Conservation (phyloP, 805 yeast genomes). For the Kazachstania taianensis region DNA sequence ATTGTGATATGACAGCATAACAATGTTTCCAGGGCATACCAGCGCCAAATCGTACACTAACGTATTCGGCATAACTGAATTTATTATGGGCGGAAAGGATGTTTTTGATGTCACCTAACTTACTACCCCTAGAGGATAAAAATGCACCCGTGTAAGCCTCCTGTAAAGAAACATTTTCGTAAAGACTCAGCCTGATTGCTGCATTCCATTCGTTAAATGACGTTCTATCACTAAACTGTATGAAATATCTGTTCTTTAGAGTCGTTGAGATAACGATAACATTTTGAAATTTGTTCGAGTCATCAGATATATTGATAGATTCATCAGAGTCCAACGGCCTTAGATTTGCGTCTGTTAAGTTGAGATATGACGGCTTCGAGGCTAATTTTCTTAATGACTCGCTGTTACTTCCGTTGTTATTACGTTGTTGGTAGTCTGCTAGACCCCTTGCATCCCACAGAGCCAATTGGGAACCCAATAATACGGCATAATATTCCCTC, state of each 20-base stretch:
- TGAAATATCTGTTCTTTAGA: constrained; percentile 70
- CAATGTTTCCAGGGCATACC: constrained; percentile 98
- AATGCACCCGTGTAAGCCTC: constrained; percentile 96
- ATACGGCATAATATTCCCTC: constrained; percentile 86
- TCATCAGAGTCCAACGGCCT: constrained; percentile 62
- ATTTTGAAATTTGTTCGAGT: constrained; percentile 45
- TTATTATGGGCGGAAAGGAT: constrained; percentile 68
- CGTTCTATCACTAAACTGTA: constrained; percentile 64
- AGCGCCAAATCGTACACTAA: constrained; percentile 83
- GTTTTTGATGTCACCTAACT: constrained; percentile 76
- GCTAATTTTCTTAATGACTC: constrained; percentile 38
- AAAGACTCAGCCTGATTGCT: constrained; percentile 69
- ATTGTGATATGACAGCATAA: constrained; percentile 76
- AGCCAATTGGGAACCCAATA: constrained; percentile 84
- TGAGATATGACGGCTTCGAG: constrained; percentile 75
- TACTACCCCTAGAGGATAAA: constrained; percentile 76
- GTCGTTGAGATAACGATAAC: constrained; percentile 89
- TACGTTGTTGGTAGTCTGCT: constrained; percentile 37
- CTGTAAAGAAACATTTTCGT: constrained; percentile 73
- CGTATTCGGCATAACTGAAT: constrained; percentile 87
- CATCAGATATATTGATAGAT: constrained; percentile 40
- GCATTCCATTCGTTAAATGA: constrained; percentile 69
- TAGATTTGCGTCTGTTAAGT: constrained; percentile 81
- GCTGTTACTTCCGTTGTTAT: constrained; percentile 14
- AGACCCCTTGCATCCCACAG: constrained; percentile 76